phyloP scores from a whole-genome alignment of 2,329 filamentous ascomycete species.

The Triangularia verruculosa region DNA sequence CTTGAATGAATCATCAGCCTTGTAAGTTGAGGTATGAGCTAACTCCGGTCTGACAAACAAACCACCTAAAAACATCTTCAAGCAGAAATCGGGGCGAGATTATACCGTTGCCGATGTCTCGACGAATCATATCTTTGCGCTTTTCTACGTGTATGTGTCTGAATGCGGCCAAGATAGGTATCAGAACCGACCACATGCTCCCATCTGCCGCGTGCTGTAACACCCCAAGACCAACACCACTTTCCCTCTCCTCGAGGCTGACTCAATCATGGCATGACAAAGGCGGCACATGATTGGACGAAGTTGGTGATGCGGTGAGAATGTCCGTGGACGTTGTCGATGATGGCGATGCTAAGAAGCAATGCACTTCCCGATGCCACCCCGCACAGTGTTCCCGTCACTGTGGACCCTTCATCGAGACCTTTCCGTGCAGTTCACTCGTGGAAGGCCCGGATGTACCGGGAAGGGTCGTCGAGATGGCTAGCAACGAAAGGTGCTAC shows the following conservation, averaged over 20 bases:
- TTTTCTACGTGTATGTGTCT: not conserved
- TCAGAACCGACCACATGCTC: not conserved
- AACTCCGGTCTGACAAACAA: not conserved
- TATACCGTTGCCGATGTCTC: not conserved
- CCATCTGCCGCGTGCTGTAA: not conserved
- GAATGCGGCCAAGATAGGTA: not conserved
- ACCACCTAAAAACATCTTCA: no score
- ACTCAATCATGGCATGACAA: not conserved
- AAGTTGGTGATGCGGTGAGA: not conserved
- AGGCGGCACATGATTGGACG: not conserved
- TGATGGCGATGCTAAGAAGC: not conserved
- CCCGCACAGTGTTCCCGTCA: slow-evolving; percentile 8
- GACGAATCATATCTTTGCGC: not conserved
- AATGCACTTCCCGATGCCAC: not conserved
- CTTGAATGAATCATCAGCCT: not conserved
- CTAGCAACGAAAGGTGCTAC: no score
- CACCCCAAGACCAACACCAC: not conserved
- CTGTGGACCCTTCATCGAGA: slow-evolving; percentile 7
- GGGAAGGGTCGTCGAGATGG: no score
- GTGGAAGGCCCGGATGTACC: not conserved
- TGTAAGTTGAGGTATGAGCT: not conserved
- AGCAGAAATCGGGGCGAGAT: not conserved
- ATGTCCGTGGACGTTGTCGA: not conserved
- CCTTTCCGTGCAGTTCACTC: not conserved
- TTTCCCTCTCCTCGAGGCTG: not conserved